Conservation (phyloP, 768 basidiomycete genomes). For the Lactarius sp. region DNA sequence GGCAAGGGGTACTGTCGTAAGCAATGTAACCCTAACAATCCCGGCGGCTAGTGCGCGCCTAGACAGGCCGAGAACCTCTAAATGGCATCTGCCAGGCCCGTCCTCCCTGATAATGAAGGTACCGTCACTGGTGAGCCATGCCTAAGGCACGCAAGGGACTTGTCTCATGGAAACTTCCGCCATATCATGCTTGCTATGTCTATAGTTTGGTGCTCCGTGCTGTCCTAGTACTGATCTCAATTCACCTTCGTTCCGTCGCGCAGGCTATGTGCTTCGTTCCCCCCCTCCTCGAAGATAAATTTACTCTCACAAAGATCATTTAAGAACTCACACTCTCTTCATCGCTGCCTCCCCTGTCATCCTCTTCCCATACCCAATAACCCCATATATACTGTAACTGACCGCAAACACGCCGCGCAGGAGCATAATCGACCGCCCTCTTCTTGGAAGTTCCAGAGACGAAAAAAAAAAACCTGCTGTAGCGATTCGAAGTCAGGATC, state of each 20-base stretch:
- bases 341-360: neutral
- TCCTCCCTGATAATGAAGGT: neutral
- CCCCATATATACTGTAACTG: neutral
- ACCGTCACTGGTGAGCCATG: neutral
- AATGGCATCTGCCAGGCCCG: neutral
- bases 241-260: neutral
- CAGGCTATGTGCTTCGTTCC: neutral
- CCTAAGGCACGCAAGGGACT: neutral
- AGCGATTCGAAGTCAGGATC: constrained; percentile 12
- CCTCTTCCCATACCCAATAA: neutral
- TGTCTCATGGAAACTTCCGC: neutral
- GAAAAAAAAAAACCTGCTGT: neutral
- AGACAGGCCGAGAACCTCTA: neutral
- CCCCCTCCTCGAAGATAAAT: no score
- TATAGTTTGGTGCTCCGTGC: neutral
- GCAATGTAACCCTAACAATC: no score
- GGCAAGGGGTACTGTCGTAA: neutral
- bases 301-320: neutral
- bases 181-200: neutral
- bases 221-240: neutral
- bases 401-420: neutral
- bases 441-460: neutral
- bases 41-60: neutral
- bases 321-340: neutral
- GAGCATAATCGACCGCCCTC: neutral